Percentiles rank a stretch among this genome's conserved stretches.
These are phyloP conservation scores for Chalciporus pseudorubinellus DNA, from an alignment of 768 basidiomycete genomes.

Conservation along the genomic window DNA sequence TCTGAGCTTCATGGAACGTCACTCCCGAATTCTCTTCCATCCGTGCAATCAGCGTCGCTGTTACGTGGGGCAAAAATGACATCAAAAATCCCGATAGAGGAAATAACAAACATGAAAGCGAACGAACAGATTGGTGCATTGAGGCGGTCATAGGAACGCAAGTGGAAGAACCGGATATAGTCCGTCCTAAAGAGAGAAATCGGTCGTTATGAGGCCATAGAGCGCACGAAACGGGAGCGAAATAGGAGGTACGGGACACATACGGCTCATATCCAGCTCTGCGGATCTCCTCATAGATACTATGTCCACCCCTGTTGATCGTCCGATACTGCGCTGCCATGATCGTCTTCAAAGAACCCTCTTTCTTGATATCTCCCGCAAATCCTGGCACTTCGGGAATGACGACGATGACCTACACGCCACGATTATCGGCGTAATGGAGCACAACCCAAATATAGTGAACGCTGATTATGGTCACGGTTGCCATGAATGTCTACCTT, in stretches of 20 bases:
- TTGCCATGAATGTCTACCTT: constrained; percentile 43
- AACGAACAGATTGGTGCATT: constrained; percentile 66
- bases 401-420: constrained; percentile 68
- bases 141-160: constrained; percentile 88
- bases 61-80: not conserved
- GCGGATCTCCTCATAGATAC: constrained; percentile 81
- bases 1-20: constrained; percentile 81
- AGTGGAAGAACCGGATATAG: constrained; percentile 89
- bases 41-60: constrained; percentile 52
- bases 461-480: not conserved
- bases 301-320: constrained; percentile 85
- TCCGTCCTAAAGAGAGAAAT: constrained; percentile 55
- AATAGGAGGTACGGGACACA: constrained; percentile 23
- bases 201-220: not conserved
- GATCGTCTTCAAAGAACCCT: constrained; percentile 67
- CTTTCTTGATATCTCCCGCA: constrained; percentile 74
- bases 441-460: not conserved
- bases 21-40: constrained; percentile 78
- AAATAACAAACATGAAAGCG: not conserved
- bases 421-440: not conserved
- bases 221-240: not conserved
- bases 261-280: constrained; percentile 79
- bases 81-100: constrained; percentile 23
- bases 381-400: constrained; percentile 94
- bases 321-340: constrained; percentile 87